Percentiles rank a stretch among this genome's conserved stretches.
Conservation (phyloP, 192 early-diverging fungal species). For the Kickxella alabastrina region DNA sequence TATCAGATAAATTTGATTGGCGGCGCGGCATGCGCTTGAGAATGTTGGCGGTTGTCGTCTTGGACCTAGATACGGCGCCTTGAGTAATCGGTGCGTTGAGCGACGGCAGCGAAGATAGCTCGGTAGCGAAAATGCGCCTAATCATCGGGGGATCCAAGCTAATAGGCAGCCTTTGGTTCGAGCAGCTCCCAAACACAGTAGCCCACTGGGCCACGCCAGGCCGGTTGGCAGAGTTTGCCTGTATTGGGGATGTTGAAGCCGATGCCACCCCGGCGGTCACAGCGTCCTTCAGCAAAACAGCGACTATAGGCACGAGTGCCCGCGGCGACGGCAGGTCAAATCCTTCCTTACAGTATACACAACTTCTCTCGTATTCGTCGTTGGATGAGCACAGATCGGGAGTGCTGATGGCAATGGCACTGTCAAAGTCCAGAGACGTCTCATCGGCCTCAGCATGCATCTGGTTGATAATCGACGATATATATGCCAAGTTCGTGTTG, state of each 20-base stretch:
- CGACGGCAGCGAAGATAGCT: conserved; percentile 20
- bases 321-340: conserved; percentile 39
- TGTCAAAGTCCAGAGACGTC: conserved; percentile 45
- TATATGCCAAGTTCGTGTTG: neutral
- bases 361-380: conserved; percentile 39
- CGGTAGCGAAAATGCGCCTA: conserved; percentile 42
- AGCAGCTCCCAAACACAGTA: conserved; percentile 20
- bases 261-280: conserved; percentile 21
- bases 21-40: conserved; percentile 47
- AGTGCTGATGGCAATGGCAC: conserved; percentile 37
- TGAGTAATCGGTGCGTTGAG: conserved; percentile 9
- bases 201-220: conserved; percentile 12
- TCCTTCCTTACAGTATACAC: conserved; percentile 35
- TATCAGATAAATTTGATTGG: conserved; percentile 13
- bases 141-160: conserved; percentile 42
- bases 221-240: neutral
- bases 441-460: conserved; percentile 8
- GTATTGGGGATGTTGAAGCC: conserved; percentile 3
- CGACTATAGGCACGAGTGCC: conserved; percentile 44
- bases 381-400: conserved; percentile 36
- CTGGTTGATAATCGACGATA: too few relatives aligned
- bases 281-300: conserved; percentile 47
- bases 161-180: conserved; percentile 20
- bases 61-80: conserved; percentile 10
- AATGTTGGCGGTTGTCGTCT: conserved; percentile 25